Evolutionary conservation across 129 eudicot genomes (phyloP).

Genomic region (Tanacetum coccineum): DNA sequence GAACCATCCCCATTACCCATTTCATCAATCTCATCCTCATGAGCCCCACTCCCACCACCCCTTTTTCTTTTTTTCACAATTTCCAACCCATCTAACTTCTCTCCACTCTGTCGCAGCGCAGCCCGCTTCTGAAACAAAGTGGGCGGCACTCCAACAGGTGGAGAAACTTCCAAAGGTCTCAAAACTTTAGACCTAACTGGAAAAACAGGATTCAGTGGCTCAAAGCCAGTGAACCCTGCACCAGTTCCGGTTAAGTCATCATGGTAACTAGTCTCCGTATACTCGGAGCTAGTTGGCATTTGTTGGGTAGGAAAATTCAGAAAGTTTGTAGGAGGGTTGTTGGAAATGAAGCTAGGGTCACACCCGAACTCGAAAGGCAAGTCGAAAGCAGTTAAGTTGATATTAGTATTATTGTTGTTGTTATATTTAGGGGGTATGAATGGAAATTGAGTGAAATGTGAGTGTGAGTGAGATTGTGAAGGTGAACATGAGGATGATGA

Average conservation of each 20-base stretch:
- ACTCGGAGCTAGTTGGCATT: slow-evolving; percentile 33
- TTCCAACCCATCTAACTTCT: slow-evolving; percentile 34
- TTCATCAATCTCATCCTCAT: slow-evolving; percentile 35
- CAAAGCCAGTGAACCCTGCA: slow-evolving; percentile 26
- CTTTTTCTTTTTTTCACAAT: slow-evolving; percentile 33
- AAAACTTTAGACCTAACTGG: slow-evolving; percentile 38
- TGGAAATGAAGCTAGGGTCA: slow-evolving; percentile 35
- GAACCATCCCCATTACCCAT: slow-evolving; percentile 41
- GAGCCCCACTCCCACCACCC: background rate
- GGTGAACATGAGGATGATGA: slow-evolving; percentile 57
- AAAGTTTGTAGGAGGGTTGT: slow-evolving; percentile 28
- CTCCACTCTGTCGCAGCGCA: slow-evolving; percentile 35
- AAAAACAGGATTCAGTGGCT: slow-evolving; percentile 24
- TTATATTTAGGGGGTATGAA: slow-evolving; percentile 33
- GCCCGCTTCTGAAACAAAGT: slow-evolving; percentile 70
- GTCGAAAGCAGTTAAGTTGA: slow-evolving; percentile 20
- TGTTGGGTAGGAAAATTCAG: slow-evolving; percentile 34
- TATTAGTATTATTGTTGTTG: background rate
- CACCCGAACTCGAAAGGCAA: slow-evolving; percentile 40
- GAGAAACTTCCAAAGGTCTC: slow-evolving; percentile 47
- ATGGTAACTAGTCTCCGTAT: slow-evolving; percentile 25
- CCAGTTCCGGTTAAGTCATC: no score
- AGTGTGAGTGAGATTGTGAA: slow-evolving; percentile 32
- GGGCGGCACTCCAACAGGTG: slow-evolving; percentile 53
- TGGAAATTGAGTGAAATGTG: slow-evolving; percentile 27